These are phyloP conservation scores for Phlegmacium glaucopus DNA, from an alignment of 768 basidiomycete genomes.

Conservation along the genomic window DNA sequence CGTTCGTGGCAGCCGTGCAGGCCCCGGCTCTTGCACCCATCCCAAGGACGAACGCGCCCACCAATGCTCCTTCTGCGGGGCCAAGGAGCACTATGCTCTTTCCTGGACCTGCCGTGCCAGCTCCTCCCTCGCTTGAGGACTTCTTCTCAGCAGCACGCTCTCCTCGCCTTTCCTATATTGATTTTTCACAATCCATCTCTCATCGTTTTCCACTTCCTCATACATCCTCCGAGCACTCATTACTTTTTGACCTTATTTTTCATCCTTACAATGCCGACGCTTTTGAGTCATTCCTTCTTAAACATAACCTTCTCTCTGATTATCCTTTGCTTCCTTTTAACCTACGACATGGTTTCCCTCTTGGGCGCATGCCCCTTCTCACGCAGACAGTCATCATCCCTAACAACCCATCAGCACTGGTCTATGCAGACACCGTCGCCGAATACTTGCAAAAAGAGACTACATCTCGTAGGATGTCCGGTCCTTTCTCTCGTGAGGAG, in stretches of 20 bases:
- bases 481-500: conserved; percentile 18
- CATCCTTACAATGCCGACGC: conserved; percentile 16
- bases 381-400: conserved; percentile 15
- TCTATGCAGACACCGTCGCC: conserved; percentile 4
- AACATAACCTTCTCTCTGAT: neutral
- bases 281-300: conserved; percentile 8
- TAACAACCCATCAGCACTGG: conserved; percentile 15
- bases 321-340: conserved; percentile 16
- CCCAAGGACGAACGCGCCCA: neutral
- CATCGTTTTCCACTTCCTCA: neutral
- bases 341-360: too few species aligned
- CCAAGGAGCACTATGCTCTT: neutral
- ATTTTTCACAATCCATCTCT: neutral
- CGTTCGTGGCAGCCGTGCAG: neutral
- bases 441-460: conserved; percentile 16
- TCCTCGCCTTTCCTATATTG: neutral
- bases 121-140: neutral
- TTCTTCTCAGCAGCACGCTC: neutral
- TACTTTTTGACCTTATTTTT: conserved; percentile 3
- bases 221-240: too few species aligned
- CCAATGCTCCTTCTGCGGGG: neutral
- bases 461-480: conserved; percentile 11
- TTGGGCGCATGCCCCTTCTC: too few species aligned
- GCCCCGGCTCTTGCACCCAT: neutral
- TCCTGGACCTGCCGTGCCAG: neutral